Percentiles rank a stretch among this genome's conserved stretches.
Evolutionary conservation across 2,329 filamentous ascomycete species (phyloP).

Genomic region (Cercospora zeae-maydis): DNA sequence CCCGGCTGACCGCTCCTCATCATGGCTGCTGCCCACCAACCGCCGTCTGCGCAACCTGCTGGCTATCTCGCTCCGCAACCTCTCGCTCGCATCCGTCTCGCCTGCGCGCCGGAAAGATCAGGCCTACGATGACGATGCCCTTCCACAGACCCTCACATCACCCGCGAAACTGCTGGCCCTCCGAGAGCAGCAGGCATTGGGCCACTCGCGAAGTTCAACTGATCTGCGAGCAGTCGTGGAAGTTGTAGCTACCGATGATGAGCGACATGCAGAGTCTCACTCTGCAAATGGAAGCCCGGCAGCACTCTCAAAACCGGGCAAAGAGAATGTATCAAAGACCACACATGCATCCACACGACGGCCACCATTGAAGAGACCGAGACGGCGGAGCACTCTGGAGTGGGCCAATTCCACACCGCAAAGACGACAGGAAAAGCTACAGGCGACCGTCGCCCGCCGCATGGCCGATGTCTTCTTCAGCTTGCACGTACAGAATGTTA

Average conservation of each 20-base stretch:
- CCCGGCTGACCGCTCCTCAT: slow-evolving; percentile 48
- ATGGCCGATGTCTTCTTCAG: slow-evolving; percentile 90
- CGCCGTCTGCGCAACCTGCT: slow-evolving; percentile 83
- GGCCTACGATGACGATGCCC: slow-evolving; percentile 73
- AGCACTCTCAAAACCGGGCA: not conserved
- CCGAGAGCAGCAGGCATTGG: slow-evolving; percentile 47
- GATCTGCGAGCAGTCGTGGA: slow-evolving; percentile 45
- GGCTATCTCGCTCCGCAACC: slow-evolving; percentile 81
- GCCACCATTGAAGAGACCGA: slow-evolving; percentile 40
- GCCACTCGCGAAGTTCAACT: slow-evolving; percentile 59
- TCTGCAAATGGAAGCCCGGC: slow-evolving; percentile 19
- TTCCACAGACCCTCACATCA: slow-evolving; percentile 63
- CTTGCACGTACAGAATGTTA: slow-evolving; percentile 63
- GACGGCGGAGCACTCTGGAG: slow-evolving; percentile 59
- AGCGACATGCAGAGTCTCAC: not conserved
- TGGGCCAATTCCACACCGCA: slow-evolving; percentile 60
- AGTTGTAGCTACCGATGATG: slow-evolving; percentile 18
- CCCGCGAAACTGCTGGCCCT: slow-evolving; percentile 62
- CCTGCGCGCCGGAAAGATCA: slow-evolving; percentile 47
- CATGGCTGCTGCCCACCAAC: slow-evolving; percentile 62
- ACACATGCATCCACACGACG: slow-evolving; percentile 27
- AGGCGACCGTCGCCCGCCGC: slow-evolving; percentile 65
- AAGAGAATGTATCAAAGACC: slow-evolving; percentile 28
- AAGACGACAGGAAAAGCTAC: slow-evolving; percentile 68
- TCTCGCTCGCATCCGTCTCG: slow-evolving; percentile 61